These are phyloP conservation scores for Leccinum arenicola DNA, from an alignment of 768 basidiomycete genomes.

Conservation along the genomic window DNA sequence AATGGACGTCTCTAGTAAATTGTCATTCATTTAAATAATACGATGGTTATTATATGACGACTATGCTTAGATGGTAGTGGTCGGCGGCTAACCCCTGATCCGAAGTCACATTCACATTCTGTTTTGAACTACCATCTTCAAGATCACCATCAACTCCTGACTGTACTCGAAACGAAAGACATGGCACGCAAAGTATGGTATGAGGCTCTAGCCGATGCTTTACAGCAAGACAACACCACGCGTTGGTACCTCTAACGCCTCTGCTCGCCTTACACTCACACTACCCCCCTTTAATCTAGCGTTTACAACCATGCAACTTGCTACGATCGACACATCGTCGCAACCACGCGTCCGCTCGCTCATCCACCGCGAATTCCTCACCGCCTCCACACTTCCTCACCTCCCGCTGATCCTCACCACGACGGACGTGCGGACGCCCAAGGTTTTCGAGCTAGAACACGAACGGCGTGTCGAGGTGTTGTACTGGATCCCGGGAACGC, in stretches of 20 bases:
- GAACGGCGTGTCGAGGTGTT: constrained; percentile 50
- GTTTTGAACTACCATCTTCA: neutral
- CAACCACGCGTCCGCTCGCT: constrained; percentile 63
- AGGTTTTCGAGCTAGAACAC: constrained; percentile 55
- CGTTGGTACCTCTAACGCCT: constrained; percentile 21
- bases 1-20: neutral
- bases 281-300: neutral
- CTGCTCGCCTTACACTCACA: neutral
- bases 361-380: constrained; percentile 59
- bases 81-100: too few relatives aligned
- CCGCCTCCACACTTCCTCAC: constrained; percentile 28
- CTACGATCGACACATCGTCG: constrained; percentile 22
- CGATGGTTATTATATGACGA: too few relatives aligned
- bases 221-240: constrained; percentile 36
- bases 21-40: neutral
- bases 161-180: too few relatives aligned
- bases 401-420: constrained; percentile 63
- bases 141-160: too few relatives aligned
- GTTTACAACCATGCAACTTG: constrained; percentile 53
- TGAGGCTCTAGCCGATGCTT: constrained; percentile 39
- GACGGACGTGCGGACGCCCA: constrained; percentile 73
- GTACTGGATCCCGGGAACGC: constrained; percentile 70
- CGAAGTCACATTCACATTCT: neutral
- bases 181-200: constrained; percentile 43
- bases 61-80: too few relatives aligned